Conservation (phyloP, 2,329 filamentous ascomycete genomes). For the Tolypocladium sp. region DNA sequence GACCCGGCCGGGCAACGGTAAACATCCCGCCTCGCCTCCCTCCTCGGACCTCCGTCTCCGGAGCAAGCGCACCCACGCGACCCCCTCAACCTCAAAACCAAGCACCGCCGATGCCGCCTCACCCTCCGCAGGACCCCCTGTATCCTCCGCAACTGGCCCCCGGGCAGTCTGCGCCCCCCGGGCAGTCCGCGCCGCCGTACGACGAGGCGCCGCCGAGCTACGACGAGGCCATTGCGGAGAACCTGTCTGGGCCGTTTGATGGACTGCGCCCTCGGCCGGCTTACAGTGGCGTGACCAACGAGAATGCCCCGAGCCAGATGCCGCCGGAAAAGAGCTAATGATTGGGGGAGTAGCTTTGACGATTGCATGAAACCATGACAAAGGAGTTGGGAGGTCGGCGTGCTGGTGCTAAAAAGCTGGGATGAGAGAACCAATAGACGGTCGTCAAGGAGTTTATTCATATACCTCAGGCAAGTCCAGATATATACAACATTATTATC, state of each 20-base stretch:
- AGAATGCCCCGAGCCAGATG: constrained; percentile 46
- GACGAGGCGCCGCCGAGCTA: constrained; percentile 91
- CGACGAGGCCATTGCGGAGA: constrained; percentile 81
- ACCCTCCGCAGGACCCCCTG: constrained; percentile 35
- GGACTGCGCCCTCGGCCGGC: constrained; percentile 50
- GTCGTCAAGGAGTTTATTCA: no score
- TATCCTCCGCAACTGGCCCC: constrained; percentile 47
- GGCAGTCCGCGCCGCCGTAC: constrained; percentile 34
- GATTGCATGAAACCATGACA: not conserved
- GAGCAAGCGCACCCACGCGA: constrained; percentile 7
- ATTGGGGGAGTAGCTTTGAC: constrained; percentile 7
- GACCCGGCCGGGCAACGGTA: constrained; percentile 29
- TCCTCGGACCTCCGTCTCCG: constrained; percentile 20
- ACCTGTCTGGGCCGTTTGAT: constrained; percentile 60
- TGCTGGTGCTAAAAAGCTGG: not conserved
- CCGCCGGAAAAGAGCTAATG: constrained; percentile 31
- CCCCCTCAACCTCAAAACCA: constrained; percentile 11
- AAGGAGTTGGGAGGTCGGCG: not conserved
- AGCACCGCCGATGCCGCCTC: constrained; percentile 13
- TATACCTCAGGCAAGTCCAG: not conserved
- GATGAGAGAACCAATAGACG: not conserved
- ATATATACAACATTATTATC: not conserved
- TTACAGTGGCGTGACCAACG: constrained; percentile 56
- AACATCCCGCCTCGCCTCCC: constrained; percentile 24
- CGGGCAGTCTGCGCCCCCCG: constrained; percentile 28